These are phyloP conservation scores for Pleurotus pulmonarius DNA, from an alignment of 768 basidiomycete genomes.

Conservation along the genomic window DNA sequence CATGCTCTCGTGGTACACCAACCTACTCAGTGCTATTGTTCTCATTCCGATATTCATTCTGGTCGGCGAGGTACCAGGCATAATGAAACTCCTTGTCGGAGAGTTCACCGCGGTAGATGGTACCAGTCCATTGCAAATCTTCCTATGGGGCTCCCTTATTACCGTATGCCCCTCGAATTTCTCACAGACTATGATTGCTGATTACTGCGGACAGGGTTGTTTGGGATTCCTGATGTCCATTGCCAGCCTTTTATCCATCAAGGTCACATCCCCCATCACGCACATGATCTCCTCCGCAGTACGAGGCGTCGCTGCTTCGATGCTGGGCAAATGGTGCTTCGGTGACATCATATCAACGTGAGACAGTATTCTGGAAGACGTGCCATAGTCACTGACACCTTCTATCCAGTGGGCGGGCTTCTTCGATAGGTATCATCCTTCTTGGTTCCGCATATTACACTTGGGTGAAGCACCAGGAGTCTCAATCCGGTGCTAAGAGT, in stretches of 20 bases:
- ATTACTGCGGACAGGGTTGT: slow-evolving; percentile 49
- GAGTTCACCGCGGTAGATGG: slow-evolving; percentile 33
- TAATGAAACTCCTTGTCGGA: slow-evolving; percentile 57
- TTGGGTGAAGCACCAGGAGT: slow-evolving; percentile 80
- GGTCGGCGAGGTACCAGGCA: slow-evolving; percentile 68
- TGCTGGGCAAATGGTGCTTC: slow-evolving; percentile 81
- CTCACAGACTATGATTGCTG: neutral
- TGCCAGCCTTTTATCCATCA: slow-evolving; percentile 90
- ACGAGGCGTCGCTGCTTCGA: slow-evolving; percentile 87
- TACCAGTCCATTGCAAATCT: slow-evolving; percentile 49
- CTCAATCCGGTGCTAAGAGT: slow-evolving; percentile 30
- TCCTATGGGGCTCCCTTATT: slow-evolving; percentile 74
- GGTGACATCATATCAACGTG: slow-evolving; percentile 76
- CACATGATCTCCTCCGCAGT: slow-evolving; percentile 98
- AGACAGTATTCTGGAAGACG: slow-evolving; percentile 18
- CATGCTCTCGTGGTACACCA: slow-evolving; percentile 89
- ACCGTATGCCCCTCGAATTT: slow-evolving; percentile 41
- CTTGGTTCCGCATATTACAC: slow-evolving; percentile 83
- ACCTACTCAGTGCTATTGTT: slow-evolving; percentile 70
- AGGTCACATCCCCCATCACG: slow-evolving; percentile 95
- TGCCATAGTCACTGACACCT: neutral
- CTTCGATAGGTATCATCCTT: slow-evolving; percentile 80
- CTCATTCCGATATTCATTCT: slow-evolving; percentile 72
- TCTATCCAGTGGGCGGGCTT: slow-evolving; percentile 63
- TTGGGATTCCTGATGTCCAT: slow-evolving; percentile 95